Evolutionary conservation across 495 filamentous ascomycete species (phyloP).

Genomic region (Aspergillus bertholletiae): DNA sequence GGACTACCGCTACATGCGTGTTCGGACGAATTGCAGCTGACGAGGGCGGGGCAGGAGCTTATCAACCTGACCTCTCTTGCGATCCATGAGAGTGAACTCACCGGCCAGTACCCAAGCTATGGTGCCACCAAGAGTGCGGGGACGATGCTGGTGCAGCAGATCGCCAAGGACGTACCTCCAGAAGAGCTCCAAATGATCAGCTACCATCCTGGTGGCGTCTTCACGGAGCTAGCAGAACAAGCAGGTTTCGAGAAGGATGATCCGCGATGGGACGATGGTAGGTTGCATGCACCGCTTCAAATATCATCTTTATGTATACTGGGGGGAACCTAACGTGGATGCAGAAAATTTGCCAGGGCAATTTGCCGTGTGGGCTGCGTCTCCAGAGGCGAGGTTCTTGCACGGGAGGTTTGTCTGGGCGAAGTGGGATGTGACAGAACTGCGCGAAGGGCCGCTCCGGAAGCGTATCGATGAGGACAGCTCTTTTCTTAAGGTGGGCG

Average conservation of each 20-base stretch:
- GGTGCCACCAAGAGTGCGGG: constrained; percentile 1
- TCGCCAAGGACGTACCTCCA: background rate
- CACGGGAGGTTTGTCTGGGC: constrained; percentile 1
- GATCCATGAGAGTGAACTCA: background rate
- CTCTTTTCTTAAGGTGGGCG: too few species aligned
- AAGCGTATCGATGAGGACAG: too few species aligned
- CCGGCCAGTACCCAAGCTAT: background rate
- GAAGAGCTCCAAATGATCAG: constrained; percentile 1
- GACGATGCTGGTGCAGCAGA: background rate
- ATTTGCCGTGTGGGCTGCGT: background rate
- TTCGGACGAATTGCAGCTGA: too few species aligned
- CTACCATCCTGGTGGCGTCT: constrained; percentile 1
- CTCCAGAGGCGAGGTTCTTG: background rate
- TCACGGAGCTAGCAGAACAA: background rate
- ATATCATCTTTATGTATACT: too few species aligned
- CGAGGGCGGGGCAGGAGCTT: background rate
- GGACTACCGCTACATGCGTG: too few species aligned
- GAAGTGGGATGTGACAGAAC: background rate
- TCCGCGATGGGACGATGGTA: too few species aligned
- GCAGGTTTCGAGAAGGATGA: background rate
- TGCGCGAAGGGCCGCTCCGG: too few species aligned
- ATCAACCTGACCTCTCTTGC: background rate
- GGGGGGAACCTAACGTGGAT: too few species aligned
- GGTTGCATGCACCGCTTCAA: too few species aligned
- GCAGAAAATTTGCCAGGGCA: background rate